Evolutionary conservation across 495 filamentous ascomycete genomes (phyloP), one percentile per base, ranked within the genome.

Genomic region (Ascodesmis nigricans): DNA sequence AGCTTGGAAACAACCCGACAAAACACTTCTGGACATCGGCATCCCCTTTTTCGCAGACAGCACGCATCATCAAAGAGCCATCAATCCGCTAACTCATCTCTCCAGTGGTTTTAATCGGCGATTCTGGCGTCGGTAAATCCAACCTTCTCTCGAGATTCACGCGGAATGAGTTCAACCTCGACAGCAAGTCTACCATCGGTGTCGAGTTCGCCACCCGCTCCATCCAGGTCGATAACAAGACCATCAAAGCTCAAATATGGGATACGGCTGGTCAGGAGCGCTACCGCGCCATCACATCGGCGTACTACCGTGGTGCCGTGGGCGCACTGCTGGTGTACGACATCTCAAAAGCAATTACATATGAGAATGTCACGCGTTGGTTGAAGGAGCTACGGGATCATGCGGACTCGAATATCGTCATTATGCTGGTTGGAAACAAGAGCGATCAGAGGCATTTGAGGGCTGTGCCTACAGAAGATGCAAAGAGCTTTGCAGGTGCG

Each of bases 201-300:
- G 87, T 99, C 48, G 87, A 99, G 62, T 99, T 99, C 57, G 87
- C 87, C 44, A 99, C 87, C 40, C 75, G 87, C 35, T 92, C 81
- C 42, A 95, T 99, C 60, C 87, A 95, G 59, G 90, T 99, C 51
- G 90, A 99, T 61, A 72, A 76, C 48, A 99, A 99, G 68, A 99
- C 87, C 46, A 99, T 99, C 74, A 99, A 99, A 67, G 87, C 87
- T 49, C 87, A 99, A 65, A 99, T 99, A 54, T 99, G 90, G 90
- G 90, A 99, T 65, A 99, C 90, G 35, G 90, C 90, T 35, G 90
- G 90, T 50, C 90, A 99, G 62, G 90, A 99, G 61, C 73, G 90
- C 51, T 99, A 99, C 61, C 78, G 90, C 53, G 90, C 90, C 55
- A 95, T 99, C 55, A 99, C 90, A 41, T 93, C 84, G 34, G 90